These are phyloP conservation scores for Corymbia maculata DNA, from an alignment of 345 rosid species.

Conservation along the genomic window DNA sequence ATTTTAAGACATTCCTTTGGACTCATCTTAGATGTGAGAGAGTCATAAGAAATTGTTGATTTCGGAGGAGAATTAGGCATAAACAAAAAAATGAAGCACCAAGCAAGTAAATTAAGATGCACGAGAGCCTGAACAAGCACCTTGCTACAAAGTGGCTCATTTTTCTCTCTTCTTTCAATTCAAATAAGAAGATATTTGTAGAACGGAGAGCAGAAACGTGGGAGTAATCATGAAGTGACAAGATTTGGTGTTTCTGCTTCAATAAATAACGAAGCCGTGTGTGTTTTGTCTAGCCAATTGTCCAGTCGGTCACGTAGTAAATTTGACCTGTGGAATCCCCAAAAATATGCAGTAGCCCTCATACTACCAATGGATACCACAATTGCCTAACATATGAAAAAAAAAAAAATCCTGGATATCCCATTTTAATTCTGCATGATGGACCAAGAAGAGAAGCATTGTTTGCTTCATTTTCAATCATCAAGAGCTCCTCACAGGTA, in stretches of 20 bases:
- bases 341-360: background rate
- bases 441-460: too few species aligned
- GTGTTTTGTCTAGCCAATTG: background rate
- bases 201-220: background rate
- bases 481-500: background rate
- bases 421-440: too few species aligned
- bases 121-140: background rate
- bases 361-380: background rate
- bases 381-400: background rate
- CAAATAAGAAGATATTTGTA: background rate
- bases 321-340: background rate
- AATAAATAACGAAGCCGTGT: background rate
- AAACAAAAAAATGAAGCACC: background rate
- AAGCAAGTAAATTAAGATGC: background rate
- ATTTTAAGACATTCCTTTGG: background rate
- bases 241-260: background rate
- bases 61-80: background rate
- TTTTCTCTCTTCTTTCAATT: background rate
- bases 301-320: background rate
- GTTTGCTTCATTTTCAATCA: too few species aligned
- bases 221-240: too few species aligned
- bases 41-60: background rate
- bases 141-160: background rate
- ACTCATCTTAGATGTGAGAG: background rate
- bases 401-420: too few species aligned